Percentiles rank a stretch among this genome's conserved stretches.
These are phyloP conservation scores for Strobilomyces dryophilus DNA, from an alignment of 768 basidiomycete species.

Conservation along the genomic window DNA sequence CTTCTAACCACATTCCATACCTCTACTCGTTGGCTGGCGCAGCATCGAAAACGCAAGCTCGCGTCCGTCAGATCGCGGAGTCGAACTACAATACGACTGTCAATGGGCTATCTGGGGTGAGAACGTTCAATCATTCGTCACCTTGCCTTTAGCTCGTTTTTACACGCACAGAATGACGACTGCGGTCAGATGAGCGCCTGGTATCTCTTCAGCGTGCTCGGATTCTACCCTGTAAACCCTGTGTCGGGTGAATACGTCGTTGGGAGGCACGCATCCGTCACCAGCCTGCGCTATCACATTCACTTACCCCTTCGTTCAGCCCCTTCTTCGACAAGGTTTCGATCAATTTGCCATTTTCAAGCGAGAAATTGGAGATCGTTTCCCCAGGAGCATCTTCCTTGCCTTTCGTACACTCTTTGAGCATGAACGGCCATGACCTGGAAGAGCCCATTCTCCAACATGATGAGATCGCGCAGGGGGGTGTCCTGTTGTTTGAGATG, in stretches of 20 bases:
- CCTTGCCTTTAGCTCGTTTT: not conserved
- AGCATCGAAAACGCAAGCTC: conserved; percentile 65
- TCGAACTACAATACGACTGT: conserved; percentile 65
- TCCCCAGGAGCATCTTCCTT: conserved; percentile 55
- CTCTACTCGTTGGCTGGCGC: conserved; percentile 71
- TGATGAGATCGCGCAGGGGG: conserved; percentile 56
- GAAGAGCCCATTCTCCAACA: conserved; percentile 52
- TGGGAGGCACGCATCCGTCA: conserved; percentile 48
- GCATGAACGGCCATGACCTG: conserved; percentile 47
- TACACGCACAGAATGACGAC: conserved; percentile 67
- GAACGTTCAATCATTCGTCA: conserved; percentile 10
- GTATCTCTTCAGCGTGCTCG: no score
- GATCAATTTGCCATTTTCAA: conserved; percentile 46
- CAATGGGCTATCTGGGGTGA: conserved; percentile 68
- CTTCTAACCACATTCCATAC: conserved; percentile 85
- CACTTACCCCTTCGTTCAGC: conserved; percentile 14
- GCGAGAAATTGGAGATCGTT: conserved; percentile 42
- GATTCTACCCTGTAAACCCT: conserved; percentile 85
- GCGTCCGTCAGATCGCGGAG: conserved; percentile 62
- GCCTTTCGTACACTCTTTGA: conserved; percentile 58
- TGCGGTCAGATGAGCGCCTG: conserved; percentile 91
- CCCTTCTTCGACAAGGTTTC: conserved; percentile 53
- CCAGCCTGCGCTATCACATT: not conserved
- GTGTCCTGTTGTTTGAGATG: conserved; percentile 63
- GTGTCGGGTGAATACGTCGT: conserved; percentile 72